Evolutionary conservation across 176 grass and related monocot species (phyloP), one percentile per base, ranked within the genome.

Genomic region (Phragmites australis): DNA sequence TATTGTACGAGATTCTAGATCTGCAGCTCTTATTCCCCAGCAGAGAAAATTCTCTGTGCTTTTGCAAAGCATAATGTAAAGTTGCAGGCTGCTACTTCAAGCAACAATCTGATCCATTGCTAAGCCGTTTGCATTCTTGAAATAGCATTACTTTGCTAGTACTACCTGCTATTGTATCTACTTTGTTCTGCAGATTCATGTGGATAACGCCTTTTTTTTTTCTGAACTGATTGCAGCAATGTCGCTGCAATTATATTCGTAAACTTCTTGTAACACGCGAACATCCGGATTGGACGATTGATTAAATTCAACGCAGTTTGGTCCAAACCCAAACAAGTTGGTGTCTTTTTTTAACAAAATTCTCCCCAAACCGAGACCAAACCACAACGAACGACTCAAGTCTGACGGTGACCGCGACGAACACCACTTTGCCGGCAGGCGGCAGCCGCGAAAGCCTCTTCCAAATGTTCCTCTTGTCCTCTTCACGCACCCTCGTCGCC

Each of bases 41-140:
- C 58, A 3, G 27, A 54, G 40, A 68, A 75, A 84, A 88, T 84
- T 84, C 75, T 44, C 4, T 53, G 19, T 23, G 50, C 87, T 75
- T 84, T 69, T 29, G 62, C 21, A 75, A 74, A 66, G 81, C 75
- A 68, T 74, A 74, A 59, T 37, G 55, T 9, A 82, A 78, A 72
- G 80, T 21, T 44, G 41, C 31, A 74, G 31, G 6, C 68, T 23
- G 81, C 58, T 58, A 1, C 6, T 12, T 42, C 75, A 88, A 84
- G 81, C 68, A 80, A 80, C 56, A 80, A 80, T 58, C 59, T 15
- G 67, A 68, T 78, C 39, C 27, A 53, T 55, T 19, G 41, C 37
- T 48, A 79, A 37, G 8, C 27, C 51, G 3, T 29, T 76, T 74
- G 16, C 17, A 3, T 69, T 49, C 44, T 22, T 47, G 27, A 49